A percentile compares a stretch with the other conserved stretches of the same genome.
Evolutionary conservation across 2,329 filamentous ascomycete species (phyloP).

Genomic region (Monilinia fructigena): DNA sequence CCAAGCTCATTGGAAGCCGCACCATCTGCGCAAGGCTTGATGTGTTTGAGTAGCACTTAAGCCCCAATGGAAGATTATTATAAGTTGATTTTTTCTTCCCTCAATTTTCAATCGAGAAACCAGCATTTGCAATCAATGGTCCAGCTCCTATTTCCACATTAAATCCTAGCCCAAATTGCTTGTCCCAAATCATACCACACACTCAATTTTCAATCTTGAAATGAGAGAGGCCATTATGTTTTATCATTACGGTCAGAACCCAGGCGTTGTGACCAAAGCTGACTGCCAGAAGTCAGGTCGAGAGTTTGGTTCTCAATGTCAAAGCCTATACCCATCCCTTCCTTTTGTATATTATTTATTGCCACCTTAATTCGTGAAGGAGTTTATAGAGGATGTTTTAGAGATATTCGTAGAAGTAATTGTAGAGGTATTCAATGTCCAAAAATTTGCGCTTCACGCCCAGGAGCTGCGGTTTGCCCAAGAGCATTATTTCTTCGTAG

Average conservation of each 20-base stretch:
- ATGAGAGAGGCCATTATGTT: accelerated
- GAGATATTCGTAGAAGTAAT: neutral
- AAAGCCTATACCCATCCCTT: neutral
- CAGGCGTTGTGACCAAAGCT: no score
- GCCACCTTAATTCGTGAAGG: neutral
- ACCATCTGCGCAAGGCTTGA: neutral
- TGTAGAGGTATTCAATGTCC: neutral
- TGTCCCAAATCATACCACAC: neutral
- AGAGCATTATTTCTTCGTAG: neutral
- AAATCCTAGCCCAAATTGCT: no score
- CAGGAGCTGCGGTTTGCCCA: neutral
- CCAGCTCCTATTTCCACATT: neutral
- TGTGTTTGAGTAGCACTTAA: neutral
- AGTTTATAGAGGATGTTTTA: neutral
- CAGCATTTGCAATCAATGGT: neutral
- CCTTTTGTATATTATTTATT: neutral
- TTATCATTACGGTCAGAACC: no score
- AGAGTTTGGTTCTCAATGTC: neutral
- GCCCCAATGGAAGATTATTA: neutral
- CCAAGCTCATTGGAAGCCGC: neutral
- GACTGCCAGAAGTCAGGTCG: neutral
- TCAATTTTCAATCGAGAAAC: neutral
- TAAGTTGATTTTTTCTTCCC: neutral
- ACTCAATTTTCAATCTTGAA: neutral
- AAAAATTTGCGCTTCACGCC: neutral